Base-by-base conservation (phyloP, 352 stramenopile genomes). In the Phytophthora foliorum region DNA sequence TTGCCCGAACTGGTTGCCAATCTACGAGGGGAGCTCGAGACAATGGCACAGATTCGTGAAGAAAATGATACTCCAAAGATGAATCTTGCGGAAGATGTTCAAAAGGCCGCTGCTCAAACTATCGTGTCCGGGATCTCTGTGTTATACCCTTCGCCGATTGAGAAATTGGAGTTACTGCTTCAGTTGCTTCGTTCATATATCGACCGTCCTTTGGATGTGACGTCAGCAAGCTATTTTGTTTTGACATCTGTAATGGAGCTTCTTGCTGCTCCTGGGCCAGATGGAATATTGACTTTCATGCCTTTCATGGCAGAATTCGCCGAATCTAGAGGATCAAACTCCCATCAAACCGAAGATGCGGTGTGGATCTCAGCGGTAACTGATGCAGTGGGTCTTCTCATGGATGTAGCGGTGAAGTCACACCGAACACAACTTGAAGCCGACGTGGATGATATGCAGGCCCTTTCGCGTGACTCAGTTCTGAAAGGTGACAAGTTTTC, bases 251-350 rank as follows among this genome's bases (percentile, higher is more conserved):
- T 94, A 25, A 61, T 95, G 41, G 74, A 67, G 34, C 56, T 81
- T 5, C 82, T 95, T 22, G 69, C 86, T 36, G 62, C 71, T 17
- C 88, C 86, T 41, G 84, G 85, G 10, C 70, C 73, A 38, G 77
- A 89, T 39, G 86, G 88, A 36, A 83, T 96, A 31, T 58, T 94
- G 25, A 93, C 80, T 4, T 81, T 96, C 21, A 80, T 94, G 55
- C 88, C 81, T 53, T 69, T 79, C 58, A 50, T 73, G 27, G 36
- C 54, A 16, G 34, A 63, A 13, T 7, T 36, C 31, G 32, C 48
- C 16, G 55, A 68, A 19, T 56, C 49, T 7, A 58, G 24, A 57
- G 27, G 11, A 38, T 24, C 32, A 34, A 58, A 31, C 13, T 27
- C 46, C 14, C 34, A 59, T 6, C 38, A 62, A 7, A 36, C 27